phyloP scores from a whole-genome alignment of 352 stramenopile species.

The Sclerospora graminicola region DNA sequence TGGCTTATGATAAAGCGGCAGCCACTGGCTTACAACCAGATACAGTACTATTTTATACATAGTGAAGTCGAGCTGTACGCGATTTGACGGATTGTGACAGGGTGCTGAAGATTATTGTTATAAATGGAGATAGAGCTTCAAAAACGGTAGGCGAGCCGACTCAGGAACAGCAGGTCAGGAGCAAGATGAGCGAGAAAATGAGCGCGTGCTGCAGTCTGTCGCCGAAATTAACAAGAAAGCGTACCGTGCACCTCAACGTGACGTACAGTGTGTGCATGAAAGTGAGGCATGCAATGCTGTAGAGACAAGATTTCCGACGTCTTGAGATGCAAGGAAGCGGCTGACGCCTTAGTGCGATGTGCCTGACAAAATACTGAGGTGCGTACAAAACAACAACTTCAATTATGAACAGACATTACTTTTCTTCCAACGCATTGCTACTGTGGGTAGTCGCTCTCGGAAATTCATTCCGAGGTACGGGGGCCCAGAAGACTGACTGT shows the following conservation, averaged over 20 bases:
- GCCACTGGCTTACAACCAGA: constrained; percentile 67
- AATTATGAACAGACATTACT: too few relatives aligned
- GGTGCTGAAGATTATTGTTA: constrained; percentile 61
- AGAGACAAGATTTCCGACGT: constrained; percentile 69
- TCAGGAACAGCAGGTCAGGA: constrained; percentile 51
- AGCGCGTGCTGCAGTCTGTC: constrained; percentile 62
- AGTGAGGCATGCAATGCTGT: constrained; percentile 80
- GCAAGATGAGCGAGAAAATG: constrained; percentile 50
- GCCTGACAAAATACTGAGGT: constrained; percentile 71
- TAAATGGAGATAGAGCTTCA: constrained; percentile 41
- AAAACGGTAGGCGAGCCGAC: constrained; percentile 21
- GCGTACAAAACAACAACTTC: too few relatives aligned
- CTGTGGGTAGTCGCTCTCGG: too few relatives aligned
- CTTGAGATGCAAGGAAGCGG: constrained; percentile 79
- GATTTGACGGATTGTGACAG: constrained; percentile 12
- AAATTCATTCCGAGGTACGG: too few relatives aligned
- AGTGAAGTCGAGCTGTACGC: neutral
- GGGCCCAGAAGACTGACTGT: too few relatives aligned
- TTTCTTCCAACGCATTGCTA: neutral
- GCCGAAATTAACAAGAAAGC: constrained; percentile 76
- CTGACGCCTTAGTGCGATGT: constrained; percentile 75
- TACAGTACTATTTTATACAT: constrained; percentile 6
- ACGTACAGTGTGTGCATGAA: constrained; percentile 72
- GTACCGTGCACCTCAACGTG: constrained; percentile 66
- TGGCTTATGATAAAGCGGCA: constrained; percentile 59